A percentile compares a stretch with the other conserved stretches of the same genome.
These are phyloP conservation scores for Vaccinium darrowii DNA, from an alignment of 148 eudicot genomes.

Conservation along the genomic window DNA sequence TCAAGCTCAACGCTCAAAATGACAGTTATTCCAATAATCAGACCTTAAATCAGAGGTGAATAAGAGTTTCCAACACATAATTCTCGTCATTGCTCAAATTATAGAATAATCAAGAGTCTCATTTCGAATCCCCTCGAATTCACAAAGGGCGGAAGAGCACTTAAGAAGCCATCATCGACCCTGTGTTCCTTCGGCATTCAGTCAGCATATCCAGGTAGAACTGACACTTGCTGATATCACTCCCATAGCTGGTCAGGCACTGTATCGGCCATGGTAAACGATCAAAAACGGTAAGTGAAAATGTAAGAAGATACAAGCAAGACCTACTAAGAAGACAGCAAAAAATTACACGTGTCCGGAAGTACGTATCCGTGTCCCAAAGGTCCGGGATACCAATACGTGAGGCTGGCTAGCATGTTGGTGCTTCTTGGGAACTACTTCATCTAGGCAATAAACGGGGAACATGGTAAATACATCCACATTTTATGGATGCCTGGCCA, in stretches of 20 bases:
- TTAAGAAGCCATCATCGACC: conserved; percentile 47
- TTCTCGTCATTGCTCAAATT: neutral
- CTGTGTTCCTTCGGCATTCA: conserved; percentile 68
- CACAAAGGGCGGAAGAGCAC: neutral
- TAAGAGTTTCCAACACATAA: neutral
- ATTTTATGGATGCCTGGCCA: neutral
- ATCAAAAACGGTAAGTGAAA: neutral
- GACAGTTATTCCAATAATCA: neutral
- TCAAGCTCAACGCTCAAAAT: neutral
- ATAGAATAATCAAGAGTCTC: neutral
- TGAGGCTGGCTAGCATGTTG: too few relatives aligned
- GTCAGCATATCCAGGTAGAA: conserved; percentile 85
- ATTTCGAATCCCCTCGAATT: neutral
- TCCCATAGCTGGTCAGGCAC: conserved; percentile 66
- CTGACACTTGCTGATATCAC: conserved; percentile 81
- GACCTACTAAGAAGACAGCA: neutral
- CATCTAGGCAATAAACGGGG: neutral
- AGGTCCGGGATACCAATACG: too few relatives aligned
- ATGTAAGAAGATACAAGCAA: neutral
- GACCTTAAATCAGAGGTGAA: neutral
- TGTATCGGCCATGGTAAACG: conserved; percentile 20
- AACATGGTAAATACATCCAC: neutral
- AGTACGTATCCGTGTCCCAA: too few relatives aligned
- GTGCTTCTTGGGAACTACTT: neutral
- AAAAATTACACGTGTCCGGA: too few relatives aligned